Base-by-base conservation (phyloP, 108 stramenopile species). In the Discostella stelligeroides region DNA sequence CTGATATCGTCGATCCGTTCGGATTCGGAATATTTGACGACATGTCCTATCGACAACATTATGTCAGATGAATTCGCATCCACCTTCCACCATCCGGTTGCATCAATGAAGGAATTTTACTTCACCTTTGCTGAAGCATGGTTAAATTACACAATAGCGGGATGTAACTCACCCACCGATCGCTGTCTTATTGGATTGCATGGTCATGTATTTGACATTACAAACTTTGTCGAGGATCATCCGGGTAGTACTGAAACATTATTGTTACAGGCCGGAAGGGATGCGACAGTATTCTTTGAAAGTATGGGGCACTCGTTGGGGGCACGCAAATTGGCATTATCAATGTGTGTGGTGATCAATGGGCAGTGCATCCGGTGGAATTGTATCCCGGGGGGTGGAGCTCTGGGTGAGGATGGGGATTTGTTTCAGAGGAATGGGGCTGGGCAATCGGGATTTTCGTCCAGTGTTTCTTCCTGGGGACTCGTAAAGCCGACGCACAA, bases 191-290 rank as follows among this genome's bases (percentile, higher is more conserved):
- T 97, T n/a, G 95, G 94, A 11, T 63, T 98, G 8, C 87, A 92
- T 76, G 92, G 94, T 0, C 81, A 89, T 60, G 86, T 94, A 17
- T 96, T 91, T 66, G 92, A 98, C 72, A 84, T 98, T 58, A 92
- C 95, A 28, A 56, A 69, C n/a, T 98, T 98, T 79, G 58, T 97
- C 57, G 63, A 84, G 45, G n/a, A 63, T 8, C 97, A 98, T 80
- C 97, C 97, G 25, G 97, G 97, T 27, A 84, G 84, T 41, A 88
- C 90, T 21, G 97, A 98, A 54, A 97, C 95, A 12, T 77, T 98
- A 5, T 73, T 97, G 79, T 87, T 94, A 9, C 93, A 94, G 73
- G 78, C 95, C 4, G 97, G 97, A 17, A 62, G 78, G 25, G 96
- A 98, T 73, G 90, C 96, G 3, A 96, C 95, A 7, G 66, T 75